Conservation (phyloP, 257 asterid species). For the Solanum commersonii region DNA sequence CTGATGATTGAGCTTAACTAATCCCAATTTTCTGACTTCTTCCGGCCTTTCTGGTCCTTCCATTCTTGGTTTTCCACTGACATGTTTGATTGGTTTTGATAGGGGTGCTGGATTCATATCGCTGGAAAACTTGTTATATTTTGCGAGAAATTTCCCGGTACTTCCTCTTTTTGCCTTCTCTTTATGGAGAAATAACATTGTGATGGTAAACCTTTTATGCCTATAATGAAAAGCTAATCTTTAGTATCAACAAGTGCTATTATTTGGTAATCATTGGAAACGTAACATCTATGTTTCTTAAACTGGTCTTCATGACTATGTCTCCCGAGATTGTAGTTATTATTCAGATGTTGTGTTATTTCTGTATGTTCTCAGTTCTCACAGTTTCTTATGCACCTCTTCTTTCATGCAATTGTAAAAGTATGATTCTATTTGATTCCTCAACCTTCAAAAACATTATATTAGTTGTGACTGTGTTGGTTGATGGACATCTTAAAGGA, state of each 20-base stretch:
- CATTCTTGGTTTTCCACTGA: background rate
- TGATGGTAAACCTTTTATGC: background rate
- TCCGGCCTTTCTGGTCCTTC: background rate
- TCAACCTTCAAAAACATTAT: background rate
- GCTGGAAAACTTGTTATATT: conserved; percentile 75
- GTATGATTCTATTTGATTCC: background rate
- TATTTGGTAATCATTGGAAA: background rate
- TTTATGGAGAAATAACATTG: background rate
- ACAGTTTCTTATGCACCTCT: background rate
- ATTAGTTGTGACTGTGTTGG: background rate
- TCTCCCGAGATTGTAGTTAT: background rate
- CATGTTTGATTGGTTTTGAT: conserved; percentile 1
- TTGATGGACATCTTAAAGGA: background rate
- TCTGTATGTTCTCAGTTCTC: background rate
- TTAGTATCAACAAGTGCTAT: background rate
- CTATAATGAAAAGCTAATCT: background rate
- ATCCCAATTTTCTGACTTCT: background rate
- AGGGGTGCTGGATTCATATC: conserved; percentile 91
- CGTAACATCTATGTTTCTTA: background rate
- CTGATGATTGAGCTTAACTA: background rate
- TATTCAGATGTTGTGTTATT: background rate
- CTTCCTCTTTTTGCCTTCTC: conserved; percentile 5
- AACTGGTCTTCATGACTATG: background rate
- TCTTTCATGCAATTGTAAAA: background rate
- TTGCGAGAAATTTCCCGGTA: conserved; percentile 70